Evolutionary conservation across 139 green algal species (phyloP), one percentile per base, ranked within the genome.

Genomic region (Tetradesmus obliquus): DNA sequence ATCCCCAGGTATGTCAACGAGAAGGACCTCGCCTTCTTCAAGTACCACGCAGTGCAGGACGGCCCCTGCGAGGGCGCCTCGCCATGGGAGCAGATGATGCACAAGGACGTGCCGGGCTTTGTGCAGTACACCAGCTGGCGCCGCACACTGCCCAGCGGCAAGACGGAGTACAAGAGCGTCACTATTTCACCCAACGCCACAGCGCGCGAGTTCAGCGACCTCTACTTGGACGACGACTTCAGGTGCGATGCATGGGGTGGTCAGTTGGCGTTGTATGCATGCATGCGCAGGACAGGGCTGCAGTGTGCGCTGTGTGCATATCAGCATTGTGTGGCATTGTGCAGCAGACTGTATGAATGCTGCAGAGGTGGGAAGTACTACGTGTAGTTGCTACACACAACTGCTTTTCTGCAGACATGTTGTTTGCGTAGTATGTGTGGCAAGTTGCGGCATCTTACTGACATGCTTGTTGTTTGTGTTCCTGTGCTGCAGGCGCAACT

Each of bases 81-180:
- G 6, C 32, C 15, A 19, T 96, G 95, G 95, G 92, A 96, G 55
- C 17, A 90, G 55, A 97, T 98, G 94, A 96, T 97, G 92, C 84
- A 97, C 22, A 96, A 97, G 91, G 89, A 95, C 2, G 94, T 97
- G 12, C 90, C 92, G 13, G 92, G 93, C 19, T 76, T 89, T 8
- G 74, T 97, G 54, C 95, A 91, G 32, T 99, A 98, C 93, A 93
- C 84, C 22, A 95, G 95, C 12, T 98, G 94, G 94, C 94, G 96
- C 4, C 93, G 96, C 55, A 95, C 92, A 0, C 92, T 98, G 71
- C 93, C 95, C 86, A 91, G 92, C 69, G 96, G 96, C 72, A 97
- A 97, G 90, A 98, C 97, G 7, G 97, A 99, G 94, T 99, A 99
- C 96, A 98, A 98, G 94, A 97, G 94, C 79, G 81, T 97, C 0